Evolutionary conservation across 176 grass and related monocot species (phyloP).

Genomic region (Ensete ventricosum): DNA sequence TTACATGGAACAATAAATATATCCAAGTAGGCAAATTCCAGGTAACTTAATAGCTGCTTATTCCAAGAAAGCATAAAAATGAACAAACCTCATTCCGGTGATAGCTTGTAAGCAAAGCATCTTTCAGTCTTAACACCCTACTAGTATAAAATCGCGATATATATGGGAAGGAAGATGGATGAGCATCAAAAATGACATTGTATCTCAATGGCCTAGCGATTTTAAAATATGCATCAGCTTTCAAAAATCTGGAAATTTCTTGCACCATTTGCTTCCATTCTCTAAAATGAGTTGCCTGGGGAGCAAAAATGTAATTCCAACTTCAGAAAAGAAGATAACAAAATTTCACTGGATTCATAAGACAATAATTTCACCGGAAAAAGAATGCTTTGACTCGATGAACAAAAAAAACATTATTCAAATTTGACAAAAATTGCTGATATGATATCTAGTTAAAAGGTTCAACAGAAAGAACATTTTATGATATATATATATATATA

Average conservation of each 20-base stretch:
- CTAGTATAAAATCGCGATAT: slow-evolving; percentile 73
- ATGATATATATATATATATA: too few species aligned
- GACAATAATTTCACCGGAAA: neutral
- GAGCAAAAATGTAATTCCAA: slow-evolving; percentile 11
- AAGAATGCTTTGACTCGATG: neutral
- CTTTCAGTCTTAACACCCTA: slow-evolving; percentile 69
- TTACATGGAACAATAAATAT: neutral
- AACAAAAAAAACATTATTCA: neutral
- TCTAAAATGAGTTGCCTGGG: slow-evolving; percentile 79
- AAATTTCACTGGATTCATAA: neutral
- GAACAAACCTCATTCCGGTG: slow-evolving; percentile 61
- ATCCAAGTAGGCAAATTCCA: neutral
- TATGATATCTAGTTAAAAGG: too few species aligned
- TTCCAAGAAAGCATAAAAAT: neutral
- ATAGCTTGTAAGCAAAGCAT: slow-evolving; percentile 92
- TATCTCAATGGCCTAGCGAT: slow-evolving; percentile 74
- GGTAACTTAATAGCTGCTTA: neutral
- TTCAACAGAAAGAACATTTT: too few species aligned
- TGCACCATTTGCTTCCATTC: slow-evolving; percentile 94
- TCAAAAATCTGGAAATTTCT: slow-evolving; percentile 73
- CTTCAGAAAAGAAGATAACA: neutral
- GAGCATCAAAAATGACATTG: slow-evolving; percentile 62
- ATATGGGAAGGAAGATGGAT: slow-evolving; percentile 51
- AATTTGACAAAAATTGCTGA: neutral
- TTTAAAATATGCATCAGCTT: slow-evolving; percentile 68